Evolutionary conservation across 1,284 basidiomycete genomes (phyloP), one percentile per base, ranked within the genome.

Genomic region (Moesziomyces antarcticus): DNA sequence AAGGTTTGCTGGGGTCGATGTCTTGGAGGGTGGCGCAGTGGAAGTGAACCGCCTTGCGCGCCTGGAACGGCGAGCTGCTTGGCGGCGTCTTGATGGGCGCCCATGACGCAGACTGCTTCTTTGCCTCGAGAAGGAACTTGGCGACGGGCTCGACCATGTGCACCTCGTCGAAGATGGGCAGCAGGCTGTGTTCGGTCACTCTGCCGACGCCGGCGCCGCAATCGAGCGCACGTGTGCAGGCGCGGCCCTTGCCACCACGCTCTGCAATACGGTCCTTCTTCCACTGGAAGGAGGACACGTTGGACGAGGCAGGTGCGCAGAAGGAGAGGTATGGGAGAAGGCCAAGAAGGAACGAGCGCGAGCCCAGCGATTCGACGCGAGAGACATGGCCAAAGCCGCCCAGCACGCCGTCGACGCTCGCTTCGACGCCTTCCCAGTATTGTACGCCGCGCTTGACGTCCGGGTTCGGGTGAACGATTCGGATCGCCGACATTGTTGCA

Each of bases 171-270:
- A 82, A 71, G 44, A 84, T 67, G n/a, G 75, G 77, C 18, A 80
- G 60, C 9, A 84, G 58, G 33, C 73, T 77, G 67, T 81, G 73
- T 47, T 78, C 64, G 6, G 77, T 79, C 24, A 84, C 82, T n/a
- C 82, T 55, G 5, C 82, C 82, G 6, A 84, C 79, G 13, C 82
- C 82, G 10, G 82, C 82, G 40, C 82, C 82, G 51, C 77, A 80
- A 49, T 84, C 82, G 22, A 84, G 72, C 20, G 79, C 82, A 16
- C 81, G 64, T 7, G 78, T 82, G 16, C 64, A 53, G 4, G 73
- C 75, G 35, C 55, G 69, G 3, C 80, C 76, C 49, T 61, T 63
- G 5, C 78, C 79, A 7, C 80, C 81, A 21, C 81, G 60, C 25
- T 73, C 58, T 20, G 73, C 59, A 13, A 77, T 45, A 14, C 66